phyloP scores from a whole-genome alignment of 768 basidiomycete species.

The Tricholoma furcatifolium region DNA sequence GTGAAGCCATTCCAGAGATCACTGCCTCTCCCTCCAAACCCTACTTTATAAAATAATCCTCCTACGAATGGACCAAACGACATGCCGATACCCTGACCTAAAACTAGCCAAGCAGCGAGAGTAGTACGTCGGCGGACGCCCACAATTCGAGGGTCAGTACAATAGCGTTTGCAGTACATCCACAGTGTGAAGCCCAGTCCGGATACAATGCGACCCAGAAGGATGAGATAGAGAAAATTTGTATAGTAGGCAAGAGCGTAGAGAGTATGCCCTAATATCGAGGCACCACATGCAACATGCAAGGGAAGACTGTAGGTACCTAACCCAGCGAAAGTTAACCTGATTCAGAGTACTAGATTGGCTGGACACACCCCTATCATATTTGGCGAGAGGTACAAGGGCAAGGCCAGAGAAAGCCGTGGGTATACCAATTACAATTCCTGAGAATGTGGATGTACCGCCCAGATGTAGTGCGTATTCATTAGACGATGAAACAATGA shows the following conservation, averaged over 20 bases:
- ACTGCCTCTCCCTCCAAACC: constrained; percentile 39
- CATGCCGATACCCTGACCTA: constrained; percentile 63
- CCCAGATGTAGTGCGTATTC: constrained; percentile 62
- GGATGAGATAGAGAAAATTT: constrained; percentile 64
- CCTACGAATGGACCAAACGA: constrained; percentile 64
- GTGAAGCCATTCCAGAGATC: constrained; percentile 65
- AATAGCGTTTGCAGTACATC: constrained; percentile 71
- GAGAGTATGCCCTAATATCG: constrained; percentile 55
- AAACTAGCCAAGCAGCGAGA: constrained; percentile 59
- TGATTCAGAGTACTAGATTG: background rate
- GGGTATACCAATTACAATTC: constrained; percentile 68
- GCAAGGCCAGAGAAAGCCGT: constrained; percentile 58
- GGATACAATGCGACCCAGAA: constrained; percentile 65
- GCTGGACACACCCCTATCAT: constrained; percentile 49
- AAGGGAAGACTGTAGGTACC: constrained; percentile 57
- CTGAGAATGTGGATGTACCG: constrained; percentile 69
- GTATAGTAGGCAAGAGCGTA: constrained; percentile 62
- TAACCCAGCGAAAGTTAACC: constrained; percentile 17
- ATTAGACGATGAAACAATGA: constrained; percentile 66
- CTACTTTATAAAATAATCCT: constrained; percentile 60
- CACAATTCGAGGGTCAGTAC: constrained; percentile 68
- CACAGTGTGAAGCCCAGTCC: constrained; percentile 61
- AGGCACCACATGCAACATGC: constrained; percentile 49
- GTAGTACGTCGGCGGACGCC: constrained; percentile 62
- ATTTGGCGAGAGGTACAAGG: constrained; percentile 52